Percentiles rank a stretch among this genome's conserved stretches.
Evolutionary conservation across 768 basidiomycete species (phyloP).

Genomic region (Boletellus ananas): DNA sequence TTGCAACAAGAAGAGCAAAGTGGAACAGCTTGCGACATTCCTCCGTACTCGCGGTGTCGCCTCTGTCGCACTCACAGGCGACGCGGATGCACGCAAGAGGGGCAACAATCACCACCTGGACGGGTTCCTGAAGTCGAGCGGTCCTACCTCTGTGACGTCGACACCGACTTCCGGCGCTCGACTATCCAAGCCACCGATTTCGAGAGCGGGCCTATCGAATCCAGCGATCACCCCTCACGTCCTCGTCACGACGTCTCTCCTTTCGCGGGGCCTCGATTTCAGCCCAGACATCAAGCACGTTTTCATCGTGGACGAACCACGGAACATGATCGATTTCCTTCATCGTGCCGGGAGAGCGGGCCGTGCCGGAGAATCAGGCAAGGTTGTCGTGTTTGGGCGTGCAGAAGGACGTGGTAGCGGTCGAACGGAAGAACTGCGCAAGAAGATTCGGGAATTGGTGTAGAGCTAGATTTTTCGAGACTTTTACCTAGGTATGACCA

Average conservation of each 20-base stretch:
- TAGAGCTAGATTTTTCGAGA: slow-evolving; percentile 8
- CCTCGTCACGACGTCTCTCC: slow-evolving; percentile 84
- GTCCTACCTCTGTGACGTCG: not conserved
- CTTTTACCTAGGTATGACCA: no score
- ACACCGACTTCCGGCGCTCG: not conserved
- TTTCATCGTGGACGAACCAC: slow-evolving; percentile 82
- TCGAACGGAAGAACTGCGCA: slow-evolving; percentile 47
- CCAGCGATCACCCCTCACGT: slow-evolving; percentile 51
- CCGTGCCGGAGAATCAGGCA: slow-evolving; percentile 65
- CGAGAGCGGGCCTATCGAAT: slow-evolving; percentile 16
- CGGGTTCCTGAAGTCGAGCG: slow-evolving; percentile 54
- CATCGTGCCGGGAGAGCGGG: slow-evolving; percentile 87
- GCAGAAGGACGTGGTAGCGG: slow-evolving; percentile 59
- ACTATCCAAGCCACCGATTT: not conserved
- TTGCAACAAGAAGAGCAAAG: slow-evolving; percentile 72
- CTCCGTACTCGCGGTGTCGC: slow-evolving; percentile 59
- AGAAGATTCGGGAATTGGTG: slow-evolving; percentile 40
- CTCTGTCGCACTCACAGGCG: slow-evolving; percentile 63
- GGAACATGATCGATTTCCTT: slow-evolving; percentile 88
- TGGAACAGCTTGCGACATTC: slow-evolving; percentile 55
- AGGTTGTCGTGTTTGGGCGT: slow-evolving; percentile 76
- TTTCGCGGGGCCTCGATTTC: slow-evolving; percentile 90
- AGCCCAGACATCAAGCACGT: slow-evolving; percentile 72
- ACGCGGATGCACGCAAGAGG: slow-evolving; percentile 50
- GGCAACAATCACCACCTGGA: slow-evolving; percentile 77